These are phyloP conservation scores for Thalassiosira exigua DNA, from an alignment of 352 stramenopile genomes.

Conservation along the genomic window DNA sequence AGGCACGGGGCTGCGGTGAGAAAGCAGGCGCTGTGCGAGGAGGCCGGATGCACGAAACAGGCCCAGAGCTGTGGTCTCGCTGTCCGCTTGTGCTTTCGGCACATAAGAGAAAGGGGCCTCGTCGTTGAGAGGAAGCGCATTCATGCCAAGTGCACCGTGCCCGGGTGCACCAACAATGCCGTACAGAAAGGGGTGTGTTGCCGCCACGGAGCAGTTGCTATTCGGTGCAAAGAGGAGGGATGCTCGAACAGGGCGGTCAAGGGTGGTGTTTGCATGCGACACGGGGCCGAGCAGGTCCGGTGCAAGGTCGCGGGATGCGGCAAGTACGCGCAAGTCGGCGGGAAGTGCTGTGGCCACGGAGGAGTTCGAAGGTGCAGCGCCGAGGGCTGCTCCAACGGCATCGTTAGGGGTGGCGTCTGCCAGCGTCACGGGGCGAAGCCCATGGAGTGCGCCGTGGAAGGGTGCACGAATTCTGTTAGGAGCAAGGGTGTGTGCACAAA, in stretches of 20 bases:
- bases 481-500: conserved; percentile 1
- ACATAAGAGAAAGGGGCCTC: no score
- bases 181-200: conserved; percentile 14
- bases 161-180: conserved; percentile 8
- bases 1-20: no score
- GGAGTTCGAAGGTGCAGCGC: background rate
- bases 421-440: background rate
- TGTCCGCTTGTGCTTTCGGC: no score
- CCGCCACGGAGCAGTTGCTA: conserved; percentile 1
- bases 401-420: background rate
- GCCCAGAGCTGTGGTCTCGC: no score
- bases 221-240: background rate
- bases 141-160: no score
- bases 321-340: conserved; percentile 15
- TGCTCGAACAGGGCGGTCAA: conserved; percentile 19
- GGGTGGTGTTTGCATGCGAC: conserved; percentile 28
- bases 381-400: background rate
- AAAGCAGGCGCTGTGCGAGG: no score
- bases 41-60: no score
- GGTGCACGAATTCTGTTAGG: conserved; percentile 5
- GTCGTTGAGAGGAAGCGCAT: no score
- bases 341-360: conserved; percentile 16
- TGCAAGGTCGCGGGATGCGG: conserved; percentile 10
- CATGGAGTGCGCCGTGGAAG: background rate
- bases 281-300: conserved; percentile 17